Percentiles rank a stretch among this genome's conserved stretches.
Conservation (phyloP, 768 basidiomycete species). For the Podaxis sp. region DNA sequence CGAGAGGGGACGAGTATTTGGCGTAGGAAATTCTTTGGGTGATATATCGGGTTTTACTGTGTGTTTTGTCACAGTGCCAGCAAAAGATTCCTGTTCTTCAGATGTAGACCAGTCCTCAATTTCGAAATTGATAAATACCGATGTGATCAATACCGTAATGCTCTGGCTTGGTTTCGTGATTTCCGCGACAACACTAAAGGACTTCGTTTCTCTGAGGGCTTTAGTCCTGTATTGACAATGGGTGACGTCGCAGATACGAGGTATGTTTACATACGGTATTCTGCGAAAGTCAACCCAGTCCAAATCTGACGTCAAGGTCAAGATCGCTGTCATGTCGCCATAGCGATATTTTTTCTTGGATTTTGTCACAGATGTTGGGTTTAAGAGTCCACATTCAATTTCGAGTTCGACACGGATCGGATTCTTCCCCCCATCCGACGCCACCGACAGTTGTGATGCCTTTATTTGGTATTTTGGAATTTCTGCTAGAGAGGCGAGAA, state of each 20-base stretch:
- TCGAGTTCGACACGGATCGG: conserved; percentile 59
- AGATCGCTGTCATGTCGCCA: conserved; percentile 65
- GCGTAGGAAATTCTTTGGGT: conserved; percentile 59
- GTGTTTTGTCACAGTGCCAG: conserved; percentile 57
- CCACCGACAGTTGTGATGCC: conserved; percentile 47
- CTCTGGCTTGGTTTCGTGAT: conserved; percentile 78
- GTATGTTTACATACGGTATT: conserved; percentile 53
- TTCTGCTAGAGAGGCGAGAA: conserved; percentile 58
- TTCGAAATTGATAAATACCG: conserved; percentile 40
- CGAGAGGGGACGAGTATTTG: conserved; percentile 69
- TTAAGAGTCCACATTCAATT: conserved; percentile 55
- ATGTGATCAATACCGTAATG: conserved; percentile 56
- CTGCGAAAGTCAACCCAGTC: conserved; percentile 78
- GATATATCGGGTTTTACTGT: conserved; percentile 59
- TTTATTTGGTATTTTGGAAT: conserved; percentile 65
- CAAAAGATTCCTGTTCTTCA: conserved; percentile 61
- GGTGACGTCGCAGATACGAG: conserved; percentile 4
- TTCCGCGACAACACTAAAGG: conserved; percentile 57
- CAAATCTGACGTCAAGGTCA: conserved; percentile 75
- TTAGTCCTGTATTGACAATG: conserved; percentile 54
- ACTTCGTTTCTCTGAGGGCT: conserved; percentile 55
- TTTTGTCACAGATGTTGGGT: conserved; percentile 25
- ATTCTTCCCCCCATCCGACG: conserved; percentile 42
- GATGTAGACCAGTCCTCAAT: background rate
- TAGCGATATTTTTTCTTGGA: conserved; percentile 43